These are phyloP conservation scores for Sphenostylis stenocarpa DNA, from an alignment of 306 rosid genomes.

Conservation along the genomic window DNA sequence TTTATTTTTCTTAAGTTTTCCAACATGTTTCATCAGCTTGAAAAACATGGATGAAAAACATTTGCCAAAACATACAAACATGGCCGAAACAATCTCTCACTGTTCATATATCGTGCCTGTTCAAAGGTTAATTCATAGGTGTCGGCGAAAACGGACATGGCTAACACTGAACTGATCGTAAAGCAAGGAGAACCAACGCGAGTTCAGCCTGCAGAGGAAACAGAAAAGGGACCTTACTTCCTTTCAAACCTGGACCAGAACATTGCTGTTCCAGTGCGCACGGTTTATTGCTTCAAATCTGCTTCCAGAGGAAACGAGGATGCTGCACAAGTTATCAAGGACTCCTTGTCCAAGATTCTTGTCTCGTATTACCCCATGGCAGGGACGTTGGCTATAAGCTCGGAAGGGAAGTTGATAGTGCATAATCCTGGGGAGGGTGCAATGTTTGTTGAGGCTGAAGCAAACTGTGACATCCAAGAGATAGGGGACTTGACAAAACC, in stretches of 20 bases:
- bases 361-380: slow-evolving; percentile 74
- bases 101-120: background rate
- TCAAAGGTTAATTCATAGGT: background rate
- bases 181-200: slow-evolving; percentile 51
- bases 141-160: slow-evolving; percentile 38
- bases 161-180: slow-evolving; percentile 40
- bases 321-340: slow-evolving; percentile 49
- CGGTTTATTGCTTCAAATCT: slow-evolving; percentile 66
- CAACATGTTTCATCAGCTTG: background rate
- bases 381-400: slow-evolving; percentile 54
- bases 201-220: slow-evolving; percentile 59
- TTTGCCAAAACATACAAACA: background rate
- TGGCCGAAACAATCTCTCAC: background rate
- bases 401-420: slow-evolving; percentile 79
- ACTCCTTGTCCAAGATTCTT: slow-evolving; percentile 63
- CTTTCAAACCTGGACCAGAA: slow-evolving; percentile 87
- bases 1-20: too few species aligned
- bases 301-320: slow-evolving; percentile 59
- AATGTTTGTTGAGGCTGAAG: slow-evolving; percentile 84
- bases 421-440: slow-evolving; percentile 79
- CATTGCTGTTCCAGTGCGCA: slow-evolving; percentile 58
- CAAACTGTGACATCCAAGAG: slow-evolving; percentile 51
- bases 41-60: too few species aligned
- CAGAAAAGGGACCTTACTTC: slow-evolving; percentile 53
- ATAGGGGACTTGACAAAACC: slow-evolving; percentile 43